phyloP scores from a whole-genome alignment of 2,329 filamentous ascomycete species.

The Sordariomycetes sp. region DNA sequence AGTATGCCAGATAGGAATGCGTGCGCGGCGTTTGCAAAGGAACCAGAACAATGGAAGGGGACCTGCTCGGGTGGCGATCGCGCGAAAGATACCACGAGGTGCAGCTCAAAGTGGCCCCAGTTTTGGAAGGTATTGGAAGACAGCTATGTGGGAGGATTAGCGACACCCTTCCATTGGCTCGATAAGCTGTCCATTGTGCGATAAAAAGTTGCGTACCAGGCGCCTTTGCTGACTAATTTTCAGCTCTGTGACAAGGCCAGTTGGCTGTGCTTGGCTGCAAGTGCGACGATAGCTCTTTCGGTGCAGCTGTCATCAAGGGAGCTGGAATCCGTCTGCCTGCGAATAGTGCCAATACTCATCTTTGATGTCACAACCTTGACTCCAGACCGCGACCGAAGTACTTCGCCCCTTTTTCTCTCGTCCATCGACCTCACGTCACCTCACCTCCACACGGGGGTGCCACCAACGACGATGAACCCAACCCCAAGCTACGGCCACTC shows the following conservation, averaged over 20 bases:
- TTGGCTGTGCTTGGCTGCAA: not conserved
- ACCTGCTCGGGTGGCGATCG: not conserved
- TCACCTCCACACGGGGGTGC: not conserved
- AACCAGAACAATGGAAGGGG: not conserved
- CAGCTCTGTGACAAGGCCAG: not conserved
- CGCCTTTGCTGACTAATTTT: not conserved
- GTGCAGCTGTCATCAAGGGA: not conserved
- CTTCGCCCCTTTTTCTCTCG: not conserved
- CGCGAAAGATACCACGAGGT: not conserved
- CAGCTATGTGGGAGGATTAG: conserved; percentile 1
- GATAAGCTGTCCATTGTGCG: not conserved
- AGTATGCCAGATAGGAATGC: not conserved
- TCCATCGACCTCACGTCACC: not conserved
- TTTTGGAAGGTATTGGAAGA: conserved; percentile 1
- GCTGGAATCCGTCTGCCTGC: not conserved
- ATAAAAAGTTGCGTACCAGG: not conserved
- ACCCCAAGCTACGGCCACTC: conserved; percentile 74
- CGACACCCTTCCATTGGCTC: not conserved
- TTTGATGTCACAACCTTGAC: not conserved
- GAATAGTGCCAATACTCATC: not conserved
- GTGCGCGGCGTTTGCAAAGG: not conserved
- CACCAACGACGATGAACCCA: conserved; percentile 59
- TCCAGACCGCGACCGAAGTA: not conserved
- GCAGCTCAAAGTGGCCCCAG: not conserved
- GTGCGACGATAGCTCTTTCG: not conserved